Conservation (phyloP, 2,329 filamentous ascomycete genomes). For the Zymoseptoria brevis region DNA sequence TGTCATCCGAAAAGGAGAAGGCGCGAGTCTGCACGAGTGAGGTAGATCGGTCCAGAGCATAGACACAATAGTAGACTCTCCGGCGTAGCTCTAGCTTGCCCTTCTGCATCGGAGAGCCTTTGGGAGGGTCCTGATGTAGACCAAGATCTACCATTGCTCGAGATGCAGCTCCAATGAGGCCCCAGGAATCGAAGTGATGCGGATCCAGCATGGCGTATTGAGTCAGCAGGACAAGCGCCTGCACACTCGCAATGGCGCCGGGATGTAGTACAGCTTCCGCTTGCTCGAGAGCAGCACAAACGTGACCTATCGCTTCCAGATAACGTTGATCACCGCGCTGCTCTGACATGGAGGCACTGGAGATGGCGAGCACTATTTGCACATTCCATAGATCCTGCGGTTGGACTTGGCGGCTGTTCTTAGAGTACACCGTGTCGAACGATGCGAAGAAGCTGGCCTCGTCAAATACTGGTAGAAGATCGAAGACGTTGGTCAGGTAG, state of each 20-base stretch:
- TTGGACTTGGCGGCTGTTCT: constrained; percentile 53
- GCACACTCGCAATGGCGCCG: constrained; percentile 76
- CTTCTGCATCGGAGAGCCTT: constrained; percentile 59
- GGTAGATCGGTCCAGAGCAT: constrained; percentile 80
- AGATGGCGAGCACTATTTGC: constrained; percentile 82
- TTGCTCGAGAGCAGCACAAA: constrained; percentile 62
- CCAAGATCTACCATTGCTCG: constrained; percentile 83
- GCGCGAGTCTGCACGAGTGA: constrained; percentile 80
- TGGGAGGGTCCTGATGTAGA: constrained; percentile 82
- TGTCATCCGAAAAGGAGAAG: constrained; percentile 90
- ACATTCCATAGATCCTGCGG: constrained; percentile 74
- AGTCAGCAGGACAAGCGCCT: constrained; percentile 76
- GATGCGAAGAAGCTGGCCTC: constrained; percentile 70
- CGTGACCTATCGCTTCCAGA: constrained; percentile 51
- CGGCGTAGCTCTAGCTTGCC: constrained; percentile 67
- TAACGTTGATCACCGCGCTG: constrained; percentile 56
- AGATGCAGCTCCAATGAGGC: constrained; percentile 81
- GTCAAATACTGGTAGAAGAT: constrained; percentile 72
- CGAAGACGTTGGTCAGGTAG: constrained; percentile 76
- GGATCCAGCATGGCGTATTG: constrained; percentile 88
- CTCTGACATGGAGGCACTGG: constrained; percentile 65
- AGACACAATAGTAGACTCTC: constrained; percentile 82
- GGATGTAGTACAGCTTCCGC: constrained; percentile 78
- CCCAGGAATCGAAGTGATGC: constrained; percentile 88
- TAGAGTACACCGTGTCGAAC: constrained; percentile 73